These are phyloP conservation scores for Clausena lansium DNA, from an alignment of 345 rosid species.

Conservation along the genomic window DNA sequence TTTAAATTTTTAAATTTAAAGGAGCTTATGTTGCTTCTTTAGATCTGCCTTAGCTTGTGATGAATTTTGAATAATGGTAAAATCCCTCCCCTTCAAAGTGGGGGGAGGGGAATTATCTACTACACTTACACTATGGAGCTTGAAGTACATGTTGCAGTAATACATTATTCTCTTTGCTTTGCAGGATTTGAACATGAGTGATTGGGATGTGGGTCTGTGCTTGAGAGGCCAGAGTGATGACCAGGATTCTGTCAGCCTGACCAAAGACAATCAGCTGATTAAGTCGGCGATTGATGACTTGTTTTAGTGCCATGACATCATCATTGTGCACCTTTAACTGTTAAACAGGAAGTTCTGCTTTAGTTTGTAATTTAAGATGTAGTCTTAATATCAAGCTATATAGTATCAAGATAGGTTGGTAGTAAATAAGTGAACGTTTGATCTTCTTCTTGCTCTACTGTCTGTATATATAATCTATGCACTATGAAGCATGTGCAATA, in stretches of 20 bases:
- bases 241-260: constrained; percentile 19
- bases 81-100: background rate
- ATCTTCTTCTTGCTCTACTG: background rate
- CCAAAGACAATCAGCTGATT: constrained; percentile 22
- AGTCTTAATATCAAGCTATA: background rate
- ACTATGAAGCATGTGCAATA: background rate
- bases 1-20: background rate
- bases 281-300: background rate
- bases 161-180: constrained; percentile 2
- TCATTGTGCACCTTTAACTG: background rate
- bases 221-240: constrained; percentile 44
- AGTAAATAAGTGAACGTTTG: background rate
- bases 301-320: background rate
- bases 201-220: constrained; percentile 54
- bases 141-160: background rate
- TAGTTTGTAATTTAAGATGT: constrained; percentile 17
- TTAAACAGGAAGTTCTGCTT: background rate
- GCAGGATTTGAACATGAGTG: constrained; percentile 50
- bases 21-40: background rate
- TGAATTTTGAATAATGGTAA: background rate
- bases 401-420: background rate
- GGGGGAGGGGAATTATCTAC: background rate
- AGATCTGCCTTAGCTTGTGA: background rate
- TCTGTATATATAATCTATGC: background rate
- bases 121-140: background rate